Conservation (phyloP, 257 asterid genomes). For the Penstemon davidsonii region DNA sequence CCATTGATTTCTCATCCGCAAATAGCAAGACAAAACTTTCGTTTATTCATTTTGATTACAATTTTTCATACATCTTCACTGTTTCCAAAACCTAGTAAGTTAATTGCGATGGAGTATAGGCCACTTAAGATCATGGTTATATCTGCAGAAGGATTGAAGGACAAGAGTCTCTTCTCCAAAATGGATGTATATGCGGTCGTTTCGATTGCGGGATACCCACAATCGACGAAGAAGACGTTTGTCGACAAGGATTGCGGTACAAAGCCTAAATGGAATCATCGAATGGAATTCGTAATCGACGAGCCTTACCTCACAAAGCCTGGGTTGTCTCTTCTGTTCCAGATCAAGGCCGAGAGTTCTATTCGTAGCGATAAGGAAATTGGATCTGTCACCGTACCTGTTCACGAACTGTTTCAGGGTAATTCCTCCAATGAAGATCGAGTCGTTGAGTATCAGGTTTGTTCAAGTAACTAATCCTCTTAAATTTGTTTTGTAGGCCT, state of each 20-base stretch:
- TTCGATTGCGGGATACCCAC: slow-evolving; percentile 49
- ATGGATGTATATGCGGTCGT: slow-evolving; percentile 59
- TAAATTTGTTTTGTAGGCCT: background rate
- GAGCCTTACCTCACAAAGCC: slow-evolving; percentile 61
- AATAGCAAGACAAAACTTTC: too few relatives aligned
- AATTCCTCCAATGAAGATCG: slow-evolving; percentile 29
- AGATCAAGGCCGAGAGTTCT: slow-evolving; percentile 50
- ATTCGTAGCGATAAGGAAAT: slow-evolving; percentile 49
- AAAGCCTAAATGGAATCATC: slow-evolving; percentile 52
- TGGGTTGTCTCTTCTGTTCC: slow-evolving; percentile 48
- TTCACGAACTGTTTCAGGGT: slow-evolving; percentile 48
- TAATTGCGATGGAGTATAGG: slow-evolving; percentile 47
- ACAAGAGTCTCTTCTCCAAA: slow-evolving; percentile 44
- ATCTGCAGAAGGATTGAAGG: slow-evolving; percentile 52
- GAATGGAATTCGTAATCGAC: slow-evolving; percentile 58
- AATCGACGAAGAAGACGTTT: slow-evolving; percentile 39
- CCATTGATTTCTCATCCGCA: background rate
- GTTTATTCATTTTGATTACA: too few relatives aligned
- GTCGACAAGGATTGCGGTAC: slow-evolving; percentile 52
- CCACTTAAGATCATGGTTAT: slow-evolving; percentile 43
- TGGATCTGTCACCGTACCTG: slow-evolving; percentile 59
- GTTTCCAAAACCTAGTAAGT: too few relatives aligned
- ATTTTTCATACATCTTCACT: too few relatives aligned
- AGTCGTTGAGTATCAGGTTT: slow-evolving; percentile 44
- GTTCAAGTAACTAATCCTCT: background rate